phyloP scores from a whole-genome alignment of 2,329 filamentous ascomycete species.

The Clonostachys byssicola region DNA sequence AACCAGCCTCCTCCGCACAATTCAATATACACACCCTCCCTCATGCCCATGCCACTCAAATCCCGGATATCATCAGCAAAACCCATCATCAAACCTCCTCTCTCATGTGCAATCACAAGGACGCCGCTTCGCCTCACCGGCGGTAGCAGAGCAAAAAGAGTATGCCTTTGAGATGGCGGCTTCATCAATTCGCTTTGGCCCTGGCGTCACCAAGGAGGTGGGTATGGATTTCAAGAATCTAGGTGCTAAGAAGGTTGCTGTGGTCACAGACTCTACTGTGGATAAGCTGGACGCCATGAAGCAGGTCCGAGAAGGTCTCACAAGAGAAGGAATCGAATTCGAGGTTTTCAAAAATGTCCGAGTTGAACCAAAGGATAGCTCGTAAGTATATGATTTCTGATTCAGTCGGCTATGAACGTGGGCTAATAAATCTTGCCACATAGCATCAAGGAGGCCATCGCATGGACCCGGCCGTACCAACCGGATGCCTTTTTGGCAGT shows the following conservation, averaged over 20 bases:
- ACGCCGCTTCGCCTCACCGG: conserved; percentile 61
- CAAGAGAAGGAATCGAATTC: conserved; percentile 73
- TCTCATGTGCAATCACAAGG: conserved; percentile 24
- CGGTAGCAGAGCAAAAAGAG: conserved; percentile 69
- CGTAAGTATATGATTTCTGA: conserved; percentile 48
- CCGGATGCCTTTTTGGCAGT: conserved; percentile 93
- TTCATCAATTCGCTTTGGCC: conserved; percentile 89
- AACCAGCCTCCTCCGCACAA: conserved; percentile 73
- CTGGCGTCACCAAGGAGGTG: conserved; percentile 89
- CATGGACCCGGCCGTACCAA: conserved; percentile 72
- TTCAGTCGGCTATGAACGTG: background rate
- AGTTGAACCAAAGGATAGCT: conserved; percentile 92
- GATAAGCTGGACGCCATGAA: conserved; percentile 82
- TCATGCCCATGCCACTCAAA: conserved; percentile 92
- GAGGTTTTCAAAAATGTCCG: conserved; percentile 76
- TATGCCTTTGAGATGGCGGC: conserved; percentile 99
- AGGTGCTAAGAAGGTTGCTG: conserved; percentile 79
- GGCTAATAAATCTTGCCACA: background rate
- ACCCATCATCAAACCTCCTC: conserved; percentile 54
- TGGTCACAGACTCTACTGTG: conserved; percentile 87
- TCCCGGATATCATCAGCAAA: conserved; percentile 72
- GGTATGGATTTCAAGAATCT: conserved; percentile 97
- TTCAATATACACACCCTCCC: conserved; percentile 85
- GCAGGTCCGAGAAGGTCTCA: conserved; percentile 78
- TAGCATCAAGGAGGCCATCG: conserved; percentile 86